These are phyloP conservation scores for Coemansia sp. DNA, from an alignment of 192 early-diverging fungal genomes.

Conservation along the genomic window DNA sequence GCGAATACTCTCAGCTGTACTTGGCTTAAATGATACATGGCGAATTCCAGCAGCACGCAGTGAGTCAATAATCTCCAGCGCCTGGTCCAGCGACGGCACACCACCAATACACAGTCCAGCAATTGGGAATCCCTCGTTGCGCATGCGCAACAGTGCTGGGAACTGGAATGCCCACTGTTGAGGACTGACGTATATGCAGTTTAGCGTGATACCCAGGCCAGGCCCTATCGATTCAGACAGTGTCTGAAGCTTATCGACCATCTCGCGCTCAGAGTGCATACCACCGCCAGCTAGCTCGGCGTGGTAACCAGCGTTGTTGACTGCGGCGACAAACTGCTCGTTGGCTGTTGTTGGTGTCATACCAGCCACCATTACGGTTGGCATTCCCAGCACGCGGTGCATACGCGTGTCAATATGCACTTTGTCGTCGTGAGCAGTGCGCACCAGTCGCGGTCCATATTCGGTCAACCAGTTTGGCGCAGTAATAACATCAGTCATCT, in stretches of 20 bases:
- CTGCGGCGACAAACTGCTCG: conserved; percentile 75
- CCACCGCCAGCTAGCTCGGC: conserved; percentile 90
- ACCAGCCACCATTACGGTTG: conserved; percentile 93
- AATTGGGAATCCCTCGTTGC: conserved; percentile 83
- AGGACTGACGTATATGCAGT: conserved; percentile 88
- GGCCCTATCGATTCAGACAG: conserved; percentile 71
- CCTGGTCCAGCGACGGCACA: conserved; percentile 82
- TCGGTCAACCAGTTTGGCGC: conserved; percentile 83
- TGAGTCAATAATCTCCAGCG: conserved; percentile 73
- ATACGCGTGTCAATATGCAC: conserved; percentile 86
- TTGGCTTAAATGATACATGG: conserved; percentile 85
- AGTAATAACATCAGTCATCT: conserved; percentile 67
- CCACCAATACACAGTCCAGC: conserved; percentile 90
- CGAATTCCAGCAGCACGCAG: conserved; percentile 75
- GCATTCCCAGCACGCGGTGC: conserved; percentile 79
- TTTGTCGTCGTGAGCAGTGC: conserved; percentile 54
- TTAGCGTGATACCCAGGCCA: conserved; percentile 88
- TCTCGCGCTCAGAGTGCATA: conserved; percentile 71
- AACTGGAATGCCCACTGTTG: conserved; percentile 83
- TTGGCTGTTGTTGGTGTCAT: conserved; percentile 90
- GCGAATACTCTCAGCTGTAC: conserved; percentile 74
- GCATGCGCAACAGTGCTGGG: conserved; percentile 74
- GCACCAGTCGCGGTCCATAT: conserved; percentile 82
- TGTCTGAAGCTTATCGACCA: conserved; percentile 68
- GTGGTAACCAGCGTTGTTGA: conserved; percentile 88